These are phyloP conservation scores for Microsporum audouinii DNA, from an alignment of 2,329 filamentous ascomycete species.

Conservation along the genomic window DNA sequence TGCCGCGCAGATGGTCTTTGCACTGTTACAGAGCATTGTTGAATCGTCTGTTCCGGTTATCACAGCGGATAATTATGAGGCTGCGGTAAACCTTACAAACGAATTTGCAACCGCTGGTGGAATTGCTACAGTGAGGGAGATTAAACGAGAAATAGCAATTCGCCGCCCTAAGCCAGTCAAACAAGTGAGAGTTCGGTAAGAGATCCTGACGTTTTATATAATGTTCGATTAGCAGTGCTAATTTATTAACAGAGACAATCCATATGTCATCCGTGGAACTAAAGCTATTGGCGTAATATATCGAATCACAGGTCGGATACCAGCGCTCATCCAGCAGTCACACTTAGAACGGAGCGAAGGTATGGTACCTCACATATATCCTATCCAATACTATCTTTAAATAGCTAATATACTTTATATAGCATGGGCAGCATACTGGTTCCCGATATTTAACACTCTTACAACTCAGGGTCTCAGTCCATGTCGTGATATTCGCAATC, in stretches of 20 bases:
- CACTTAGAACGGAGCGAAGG: constrained; percentile 80
- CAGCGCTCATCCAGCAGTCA: constrained; percentile 79
- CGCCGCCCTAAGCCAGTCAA: constrained; percentile 44
- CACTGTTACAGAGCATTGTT: constrained; percentile 70
- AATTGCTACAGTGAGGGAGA: constrained; percentile 58
- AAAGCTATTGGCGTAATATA: constrained; percentile 75
- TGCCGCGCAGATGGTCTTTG: constrained; percentile 67
- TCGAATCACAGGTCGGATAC: constrained; percentile 68
- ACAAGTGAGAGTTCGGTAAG: constrained; percentile 45
- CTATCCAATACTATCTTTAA: not conserved
- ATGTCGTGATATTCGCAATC: constrained; percentile 80
- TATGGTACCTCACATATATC: constrained; percentile 27
- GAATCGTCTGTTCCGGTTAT: constrained; percentile 65
- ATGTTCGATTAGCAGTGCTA: not conserved
- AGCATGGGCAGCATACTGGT: constrained; percentile 98
- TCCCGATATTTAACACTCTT: constrained; percentile 80
- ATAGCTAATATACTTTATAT: constrained; percentile 17
- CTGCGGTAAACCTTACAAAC: constrained; percentile 70
- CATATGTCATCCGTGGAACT: constrained; percentile 62
- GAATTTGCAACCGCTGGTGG: constrained; percentile 79
- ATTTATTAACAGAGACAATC: constrained; percentile 46
- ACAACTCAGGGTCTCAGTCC: constrained; percentile 88
- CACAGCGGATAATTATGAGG: constrained; percentile 91
- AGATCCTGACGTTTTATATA: constrained; percentile 9
- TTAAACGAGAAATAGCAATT: constrained; percentile 49